phyloP scores from a whole-genome alignment of 495 filamentous ascomycete species.

The Aspergillus bertholletiae region DNA sequence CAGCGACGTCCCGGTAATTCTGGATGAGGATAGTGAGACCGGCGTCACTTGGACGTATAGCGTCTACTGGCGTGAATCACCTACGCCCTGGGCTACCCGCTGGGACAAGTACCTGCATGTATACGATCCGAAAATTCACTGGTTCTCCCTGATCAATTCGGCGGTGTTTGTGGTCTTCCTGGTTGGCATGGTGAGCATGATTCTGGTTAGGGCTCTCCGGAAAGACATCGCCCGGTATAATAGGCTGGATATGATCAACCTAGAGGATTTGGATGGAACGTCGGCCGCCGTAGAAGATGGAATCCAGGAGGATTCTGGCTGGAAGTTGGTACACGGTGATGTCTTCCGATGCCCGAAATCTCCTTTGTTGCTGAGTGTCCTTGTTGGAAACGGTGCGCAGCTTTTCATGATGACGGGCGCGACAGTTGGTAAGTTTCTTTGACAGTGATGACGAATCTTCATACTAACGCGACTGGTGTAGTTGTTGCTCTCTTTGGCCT shows the following conservation, averaged over 20 bases:
- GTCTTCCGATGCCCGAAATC: constrained; percentile 87
- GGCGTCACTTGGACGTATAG: constrained; percentile 84
- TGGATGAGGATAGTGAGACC: constrained; percentile 66
- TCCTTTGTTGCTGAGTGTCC: constrained; percentile 77
- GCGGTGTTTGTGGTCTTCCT: constrained; percentile 91
- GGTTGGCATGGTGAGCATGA: constrained; percentile 82
- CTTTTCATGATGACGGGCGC: constrained; percentile 96
- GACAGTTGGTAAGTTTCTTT: constrained; percentile 59
- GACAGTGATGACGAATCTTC: not conserved
- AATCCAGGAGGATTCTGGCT: constrained; percentile 95
- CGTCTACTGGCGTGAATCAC: constrained; percentile 76
- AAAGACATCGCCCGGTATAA: constrained; percentile 98
- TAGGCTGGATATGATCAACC: constrained; percentile 76
- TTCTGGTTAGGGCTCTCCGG: constrained; percentile 77
- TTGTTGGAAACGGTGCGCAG: constrained; percentile 92
- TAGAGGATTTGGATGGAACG: constrained; percentile 78
- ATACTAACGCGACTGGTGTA: constrained; percentile 11
- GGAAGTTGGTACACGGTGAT: constrained; percentile 97
- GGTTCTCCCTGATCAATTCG: constrained; percentile 95
- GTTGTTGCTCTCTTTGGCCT: constrained; percentile 91
- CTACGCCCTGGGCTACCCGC: constrained; percentile 87
- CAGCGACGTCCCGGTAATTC: constrained; percentile 44
- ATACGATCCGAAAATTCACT: constrained; percentile 93
- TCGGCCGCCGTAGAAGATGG: constrained; percentile 78
- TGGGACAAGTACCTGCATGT: constrained; percentile 99